Conservation (phyloP, 345 rosid genomes). For the Hibiscus mutabilis region DNA sequence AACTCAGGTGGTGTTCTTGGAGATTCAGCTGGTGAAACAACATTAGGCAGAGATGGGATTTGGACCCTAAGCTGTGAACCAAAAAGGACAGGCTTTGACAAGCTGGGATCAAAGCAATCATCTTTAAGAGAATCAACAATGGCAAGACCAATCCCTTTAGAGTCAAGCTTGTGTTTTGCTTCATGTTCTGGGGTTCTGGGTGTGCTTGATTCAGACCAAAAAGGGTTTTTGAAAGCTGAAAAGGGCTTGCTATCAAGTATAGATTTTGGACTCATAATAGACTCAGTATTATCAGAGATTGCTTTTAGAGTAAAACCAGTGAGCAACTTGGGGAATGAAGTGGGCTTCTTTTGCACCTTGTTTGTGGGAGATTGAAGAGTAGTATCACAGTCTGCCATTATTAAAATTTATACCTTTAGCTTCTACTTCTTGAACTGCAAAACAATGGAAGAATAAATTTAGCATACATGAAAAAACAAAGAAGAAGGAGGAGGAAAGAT, state of each 20-base stretch:
- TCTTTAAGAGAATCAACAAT: slow-evolving; percentile 55
- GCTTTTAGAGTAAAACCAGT: slow-evolving; percentile 48
- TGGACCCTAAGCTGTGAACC: slow-evolving; percentile 83
- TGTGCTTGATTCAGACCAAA: slow-evolving; percentile 36
- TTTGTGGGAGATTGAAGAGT: slow-evolving; percentile 1
- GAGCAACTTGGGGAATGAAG: slow-evolving; percentile 61
- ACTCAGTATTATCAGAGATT: slow-evolving; percentile 44
- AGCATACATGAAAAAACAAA: not conserved
- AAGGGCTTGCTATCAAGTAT: slow-evolving; percentile 75
- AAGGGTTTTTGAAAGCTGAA: slow-evolving; percentile 57
- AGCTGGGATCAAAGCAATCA: slow-evolving; percentile 25
- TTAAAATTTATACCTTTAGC: slow-evolving; percentile 15
- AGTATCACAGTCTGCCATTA: slow-evolving; percentile 45
- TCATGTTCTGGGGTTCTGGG: slow-evolving; percentile 36
- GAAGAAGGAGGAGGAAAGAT: slow-evolving; percentile 7
- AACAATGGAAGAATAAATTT: slow-evolving; percentile 7
- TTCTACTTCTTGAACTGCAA: slow-evolving; percentile 20
- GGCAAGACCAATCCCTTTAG: slow-evolving; percentile 60
- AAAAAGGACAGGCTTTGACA: slow-evolving; percentile 51
- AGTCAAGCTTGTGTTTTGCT: slow-evolving; percentile 42
- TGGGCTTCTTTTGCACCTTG: slow-evolving; percentile 28
- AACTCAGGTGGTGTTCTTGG: slow-evolving; percentile 57
- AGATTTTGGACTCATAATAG: slow-evolving; percentile 74
- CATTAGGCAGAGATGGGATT: slow-evolving; percentile 41
- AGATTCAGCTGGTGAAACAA: slow-evolving; percentile 30